Base-by-base conservation (phyloP, 116 monocot genomes). In the Posidonia oceanica region DNA sequence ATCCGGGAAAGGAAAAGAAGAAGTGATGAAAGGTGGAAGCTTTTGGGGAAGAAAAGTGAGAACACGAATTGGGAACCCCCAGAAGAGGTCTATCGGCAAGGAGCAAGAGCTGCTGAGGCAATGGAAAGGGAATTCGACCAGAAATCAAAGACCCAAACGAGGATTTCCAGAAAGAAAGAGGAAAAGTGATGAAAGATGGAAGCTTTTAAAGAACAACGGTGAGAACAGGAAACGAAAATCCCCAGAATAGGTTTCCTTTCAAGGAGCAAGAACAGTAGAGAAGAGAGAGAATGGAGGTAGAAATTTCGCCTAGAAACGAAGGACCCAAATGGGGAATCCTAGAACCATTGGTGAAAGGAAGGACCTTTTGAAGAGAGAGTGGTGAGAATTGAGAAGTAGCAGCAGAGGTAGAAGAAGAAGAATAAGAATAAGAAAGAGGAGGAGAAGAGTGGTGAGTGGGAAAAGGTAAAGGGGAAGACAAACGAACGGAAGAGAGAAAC, bases 271-370 rank as follows among this genome's bases (percentile, higher is more conserved):
- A 29, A 68, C 61, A 42, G 58, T 53, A 12, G 36, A 52, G 51
- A 52, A 41, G 51, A 16, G 22, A 23, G 52, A 52, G 14, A 36
- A 16, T 54, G 69, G 23, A 29, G 13, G 57, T 14, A 21, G 66
- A 63, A 73, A n/a, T n/a, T 68, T 74, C 40, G 36, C 10, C 64
- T 21, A 54, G 52, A 62, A 69, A 13, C 29, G 15, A 39, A 67
- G 66, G 52, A 72, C 71, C 64, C 52, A 48, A 52, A 53, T 18
- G 51, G 38, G 21, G 66, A 70, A 70, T 54, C 53, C 62, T 60
- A 54, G n/a, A 52, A 39, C 44, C 1, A 12, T 54, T 18, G 55
- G 38, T 51, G 20, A 73, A 54, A 75, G 61, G 61, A 61, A 36
- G 13, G 10, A 61, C 61, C 61, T 36, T 29, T 59, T 61, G 14